phyloP scores from a whole-genome alignment of 1,284 basidiomycete species.

The Earliella scabrosa region DNA sequence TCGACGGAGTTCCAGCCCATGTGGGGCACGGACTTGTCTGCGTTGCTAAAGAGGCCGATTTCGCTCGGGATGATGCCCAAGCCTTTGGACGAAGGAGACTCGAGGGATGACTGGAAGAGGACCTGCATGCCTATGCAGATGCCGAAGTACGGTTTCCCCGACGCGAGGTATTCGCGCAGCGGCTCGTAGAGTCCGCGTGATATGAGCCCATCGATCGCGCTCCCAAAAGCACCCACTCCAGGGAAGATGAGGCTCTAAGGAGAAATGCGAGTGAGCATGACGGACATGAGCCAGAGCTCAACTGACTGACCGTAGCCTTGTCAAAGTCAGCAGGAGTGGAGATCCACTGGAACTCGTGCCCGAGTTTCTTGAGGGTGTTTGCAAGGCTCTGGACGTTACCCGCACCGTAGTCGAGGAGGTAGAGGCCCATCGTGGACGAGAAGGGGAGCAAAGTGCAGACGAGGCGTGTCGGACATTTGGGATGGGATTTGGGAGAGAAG shows the following conservation, averaged over 20 bases:
- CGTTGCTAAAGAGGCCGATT: slow-evolving; percentile 69
- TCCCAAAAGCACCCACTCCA: slow-evolving; percentile 95
- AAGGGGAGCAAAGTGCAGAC: slow-evolving; percentile 3
- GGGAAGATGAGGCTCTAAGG: slow-evolving; percentile 93
- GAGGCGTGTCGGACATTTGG: slow-evolving; percentile 6
- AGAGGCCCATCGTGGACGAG: slow-evolving; percentile 63
- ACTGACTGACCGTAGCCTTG: slow-evolving; percentile 81
- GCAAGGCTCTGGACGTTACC: slow-evolving; percentile 95
- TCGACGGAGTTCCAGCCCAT: slow-evolving; percentile 95
- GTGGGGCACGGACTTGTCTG: slow-evolving; percentile 91
- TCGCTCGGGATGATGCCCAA: slow-evolving; percentile 76
- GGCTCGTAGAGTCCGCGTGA: slow-evolving; percentile 82
- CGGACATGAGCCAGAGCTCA: slow-evolving; percentile 4
- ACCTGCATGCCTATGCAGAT: slow-evolving; percentile 99
- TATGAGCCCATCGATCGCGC: slow-evolving; percentile 82
- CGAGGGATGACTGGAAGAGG: slow-evolving; percentile 87
- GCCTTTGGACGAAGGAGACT: slow-evolving; percentile 64
- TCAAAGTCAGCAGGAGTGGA: slow-evolving; percentile 83
- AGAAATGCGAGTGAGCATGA: slow-evolving; percentile 16
- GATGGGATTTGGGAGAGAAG: slow-evolving; percentile 15
- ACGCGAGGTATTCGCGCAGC: slow-evolving; percentile 82
- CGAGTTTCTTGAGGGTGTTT: slow-evolving; percentile 89
- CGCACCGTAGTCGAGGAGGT: slow-evolving; percentile 94
- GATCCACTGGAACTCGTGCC: slow-evolving; percentile 93
- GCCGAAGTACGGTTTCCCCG: slow-evolving; percentile 94